A percentile compares a stretch with the other conserved stretches of the same genome.
These are phyloP conservation scores for Talaromyces sp. DNA, from an alignment of 2,329 filamentous ascomycete species.

Conservation along the genomic window DNA sequence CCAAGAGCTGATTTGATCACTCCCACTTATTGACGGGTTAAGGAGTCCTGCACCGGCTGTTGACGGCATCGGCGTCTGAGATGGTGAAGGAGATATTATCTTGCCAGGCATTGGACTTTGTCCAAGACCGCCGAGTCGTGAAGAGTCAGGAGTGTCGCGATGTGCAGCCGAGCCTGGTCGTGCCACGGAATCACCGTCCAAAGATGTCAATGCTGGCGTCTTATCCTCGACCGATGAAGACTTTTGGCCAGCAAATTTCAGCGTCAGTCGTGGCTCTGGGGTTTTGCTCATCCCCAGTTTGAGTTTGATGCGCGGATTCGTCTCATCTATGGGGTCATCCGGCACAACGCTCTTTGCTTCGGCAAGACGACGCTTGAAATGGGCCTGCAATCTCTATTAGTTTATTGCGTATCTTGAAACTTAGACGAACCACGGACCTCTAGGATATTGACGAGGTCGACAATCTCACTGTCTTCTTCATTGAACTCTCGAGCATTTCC, in stretches of 20 bases:
- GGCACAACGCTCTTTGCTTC: slow-evolving; percentile 70
- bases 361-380: slow-evolving; percentile 66
- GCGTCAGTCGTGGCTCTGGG: slow-evolving; percentile 62
- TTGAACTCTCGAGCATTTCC: slow-evolving; percentile 86
- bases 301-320: slow-evolving; percentile 75
- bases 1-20: slow-evolving; percentile 1
- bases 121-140: slow-evolving; percentile 17
- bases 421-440: slow-evolving; percentile 56
- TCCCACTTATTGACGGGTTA: slow-evolving; percentile 2
- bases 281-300: slow-evolving; percentile 57
- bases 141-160: slow-evolving; percentile 14
- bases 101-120: slow-evolving; percentile 15
- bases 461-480: slow-evolving; percentile 85
- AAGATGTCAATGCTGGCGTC: slow-evolving; percentile 47
- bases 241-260: slow-evolving; percentile 65
- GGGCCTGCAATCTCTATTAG: slow-evolving; percentile 51
- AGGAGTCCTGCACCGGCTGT: neutral
- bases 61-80: slow-evolving; percentile 1
- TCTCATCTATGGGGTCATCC: slow-evolving; percentile 49
- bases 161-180: slow-evolving; percentile 41
- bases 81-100: slow-evolving; percentile 9
- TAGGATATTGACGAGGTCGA: slow-evolving; percentile 71
- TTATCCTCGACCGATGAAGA: slow-evolving; percentile 44
- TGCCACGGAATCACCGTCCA: slow-evolving; percentile 56
- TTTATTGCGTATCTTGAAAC: neutral